phyloP scores from a whole-genome alignment of 2,329 filamentous ascomycete genomes.

The Diplodia mutila region DNA sequence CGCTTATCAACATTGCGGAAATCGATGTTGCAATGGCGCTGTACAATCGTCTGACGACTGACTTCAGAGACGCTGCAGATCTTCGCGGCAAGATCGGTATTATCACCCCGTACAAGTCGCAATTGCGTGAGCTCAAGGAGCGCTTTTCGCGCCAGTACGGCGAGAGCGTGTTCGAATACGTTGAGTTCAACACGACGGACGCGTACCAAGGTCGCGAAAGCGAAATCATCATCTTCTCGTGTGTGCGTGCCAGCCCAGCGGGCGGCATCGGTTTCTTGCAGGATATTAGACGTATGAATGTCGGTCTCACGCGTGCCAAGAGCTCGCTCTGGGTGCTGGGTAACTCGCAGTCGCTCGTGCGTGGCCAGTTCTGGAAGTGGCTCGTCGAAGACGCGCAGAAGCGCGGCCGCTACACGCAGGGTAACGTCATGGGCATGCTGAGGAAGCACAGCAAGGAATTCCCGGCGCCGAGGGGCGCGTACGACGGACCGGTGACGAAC shows the following conservation, averaged over 20 bases:
- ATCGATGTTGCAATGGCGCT: conserved; percentile 83
- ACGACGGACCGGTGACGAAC: background rate
- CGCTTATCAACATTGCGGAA: conserved; percentile 86
- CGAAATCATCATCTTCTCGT: conserved; percentile 98
- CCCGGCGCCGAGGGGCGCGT: conserved; percentile 33
- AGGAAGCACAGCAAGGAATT: conserved; percentile 54
- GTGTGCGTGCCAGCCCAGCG: conserved; percentile 87
- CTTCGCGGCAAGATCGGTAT: conserved; percentile 87
- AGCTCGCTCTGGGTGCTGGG: conserved; percentile 96
- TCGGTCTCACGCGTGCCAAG: conserved; percentile 94
- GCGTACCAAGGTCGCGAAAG: conserved; percentile 97
- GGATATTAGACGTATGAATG: conserved; percentile 98
- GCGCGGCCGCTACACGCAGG: conserved; percentile 77
- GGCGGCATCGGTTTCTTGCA: conserved; percentile 98
- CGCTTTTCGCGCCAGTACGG: conserved; percentile 77
- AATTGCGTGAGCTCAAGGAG: conserved; percentile 76
- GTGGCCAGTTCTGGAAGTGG: conserved; percentile 88
- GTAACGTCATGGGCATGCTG: conserved; percentile 61
- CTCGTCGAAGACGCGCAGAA: conserved; percentile 79
- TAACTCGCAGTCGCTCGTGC: conserved; percentile 81
- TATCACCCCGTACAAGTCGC: conserved; percentile 97
- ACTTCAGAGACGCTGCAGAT: conserved; percentile 65
- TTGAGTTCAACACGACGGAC: conserved; percentile 99
- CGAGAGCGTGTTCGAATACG: conserved; percentile 70
- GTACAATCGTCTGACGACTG: conserved; percentile 76